A percentile compares a stretch with the other conserved stretches of the same genome.
phyloP scores from a whole-genome alignment of 768 basidiomycete species.

The Panus rudis region DNA sequence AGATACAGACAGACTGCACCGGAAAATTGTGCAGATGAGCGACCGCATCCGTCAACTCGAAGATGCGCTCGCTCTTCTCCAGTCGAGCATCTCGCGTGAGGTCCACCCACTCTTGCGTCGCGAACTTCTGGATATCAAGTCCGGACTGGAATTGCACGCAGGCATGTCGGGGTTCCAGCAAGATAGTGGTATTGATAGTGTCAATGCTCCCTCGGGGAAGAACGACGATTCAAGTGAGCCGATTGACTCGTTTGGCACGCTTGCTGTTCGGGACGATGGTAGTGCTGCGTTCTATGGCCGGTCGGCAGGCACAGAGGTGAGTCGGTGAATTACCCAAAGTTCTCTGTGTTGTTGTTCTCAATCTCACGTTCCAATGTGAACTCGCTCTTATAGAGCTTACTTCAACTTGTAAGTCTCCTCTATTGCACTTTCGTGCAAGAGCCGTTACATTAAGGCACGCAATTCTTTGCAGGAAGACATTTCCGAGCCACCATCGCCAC shows the following conservation, averaged over 20 bases:
- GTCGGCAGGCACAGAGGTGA: slow-evolving; percentile 67
- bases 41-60: slow-evolving; percentile 65
- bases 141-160: slow-evolving; percentile 43
- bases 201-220: not conserved
- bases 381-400: not conserved
- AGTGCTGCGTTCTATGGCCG: slow-evolving; percentile 67
- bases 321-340: slow-evolving; percentile 20
- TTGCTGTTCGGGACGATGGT: slow-evolving; percentile 63
- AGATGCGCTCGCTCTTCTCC: slow-evolving; percentile 56
- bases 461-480: slow-evolving; percentile 11
- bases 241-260: slow-evolving; percentile 43
- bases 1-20: slow-evolving; percentile 58
- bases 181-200: not conserved
- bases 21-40: slow-evolving; percentile 59
- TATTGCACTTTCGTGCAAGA: not conserved
- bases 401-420: not conserved
- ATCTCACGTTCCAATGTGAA: not conserved
- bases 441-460: not conserved
- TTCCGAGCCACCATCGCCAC: not conserved
- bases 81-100: slow-evolving; percentile 47
- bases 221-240: slow-evolving; percentile 23
- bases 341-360: not conserved
- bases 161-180: slow-evolving; percentile 3
- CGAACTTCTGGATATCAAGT: slow-evolving; percentile 47
- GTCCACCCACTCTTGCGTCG: slow-evolving; percentile 51